phyloP scores from a whole-genome alignment of 2,329 filamentous ascomycete genomes.

The Calonectria ilicicola region DNA sequence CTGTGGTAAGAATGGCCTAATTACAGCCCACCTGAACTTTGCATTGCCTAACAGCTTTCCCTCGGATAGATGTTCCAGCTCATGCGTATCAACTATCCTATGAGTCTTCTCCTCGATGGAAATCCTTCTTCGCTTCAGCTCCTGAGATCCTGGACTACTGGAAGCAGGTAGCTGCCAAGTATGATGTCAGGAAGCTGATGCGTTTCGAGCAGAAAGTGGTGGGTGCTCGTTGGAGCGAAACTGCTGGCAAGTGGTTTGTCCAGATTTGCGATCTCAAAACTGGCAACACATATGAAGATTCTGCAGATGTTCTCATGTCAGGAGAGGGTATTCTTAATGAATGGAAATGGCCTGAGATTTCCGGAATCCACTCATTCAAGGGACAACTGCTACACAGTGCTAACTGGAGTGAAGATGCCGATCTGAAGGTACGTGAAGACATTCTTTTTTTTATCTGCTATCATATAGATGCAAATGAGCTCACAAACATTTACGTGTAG shows the following conservation, averaged over 20 bases:
- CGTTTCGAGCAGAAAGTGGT: conserved; percentile 26
- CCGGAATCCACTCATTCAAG: conserved; percentile 61
- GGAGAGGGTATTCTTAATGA: conserved; percentile 32
- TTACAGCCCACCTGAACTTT: neutral
- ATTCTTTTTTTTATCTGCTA: neutral
- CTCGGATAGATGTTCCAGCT: conserved; percentile 13
- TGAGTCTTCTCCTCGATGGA: conserved; percentile 22
- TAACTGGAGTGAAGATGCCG: conserved; percentile 6
- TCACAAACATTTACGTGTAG: neutral
- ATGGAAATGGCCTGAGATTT: conserved; percentile 59
- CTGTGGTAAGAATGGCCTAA: neutral
- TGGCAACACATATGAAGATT: conserved; percentile 10
- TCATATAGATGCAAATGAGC: neutral
- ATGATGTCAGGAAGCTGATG: conserved; percentile 31
- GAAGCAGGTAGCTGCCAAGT: conserved; percentile 32
- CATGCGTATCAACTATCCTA: conserved; percentile 25
- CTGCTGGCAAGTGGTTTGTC: conserved; percentile 13
- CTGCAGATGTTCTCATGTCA: conserved; percentile 36
- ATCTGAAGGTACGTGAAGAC: neutral
- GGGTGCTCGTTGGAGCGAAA: conserved; percentile 18
- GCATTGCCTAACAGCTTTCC: neutral
- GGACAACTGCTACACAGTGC: conserved; percentile 64
- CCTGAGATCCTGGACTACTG: conserved; percentile 37
- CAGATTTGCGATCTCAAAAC: conserved; percentile 1
- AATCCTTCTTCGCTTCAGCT: conserved; percentile 11